Percentiles rank a stretch among this genome's conserved stretches.
phyloP scores from a whole-genome alignment of 345 rosid genomes.

The Capsella bursapastoris region DNA sequence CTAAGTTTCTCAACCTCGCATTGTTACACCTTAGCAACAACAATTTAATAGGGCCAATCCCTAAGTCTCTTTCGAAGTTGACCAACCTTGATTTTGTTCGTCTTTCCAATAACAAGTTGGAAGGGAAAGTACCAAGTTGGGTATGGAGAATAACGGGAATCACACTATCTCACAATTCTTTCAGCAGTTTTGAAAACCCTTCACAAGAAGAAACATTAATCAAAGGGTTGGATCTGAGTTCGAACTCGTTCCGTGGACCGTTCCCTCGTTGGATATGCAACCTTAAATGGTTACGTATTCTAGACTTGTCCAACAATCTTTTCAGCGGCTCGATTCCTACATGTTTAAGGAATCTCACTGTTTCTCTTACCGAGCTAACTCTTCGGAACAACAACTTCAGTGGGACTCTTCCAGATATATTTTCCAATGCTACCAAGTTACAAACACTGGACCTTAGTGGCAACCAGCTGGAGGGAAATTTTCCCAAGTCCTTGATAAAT shows the following conservation, averaged over 20 bases:
- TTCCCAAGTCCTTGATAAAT: constrained; percentile 15
- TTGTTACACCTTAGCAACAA: neutral
- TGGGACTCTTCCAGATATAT: constrained; percentile 26
- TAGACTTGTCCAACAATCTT: constrained; percentile 53
- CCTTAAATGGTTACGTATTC: constrained; percentile 19
- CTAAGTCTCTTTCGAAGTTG: constrained; percentile 6
- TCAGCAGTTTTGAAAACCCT: neutral
- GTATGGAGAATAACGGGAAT: neutral
- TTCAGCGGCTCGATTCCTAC: constrained; percentile 44
- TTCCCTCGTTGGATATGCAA: constrained; percentile 50
- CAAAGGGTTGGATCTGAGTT: constrained; percentile 6
- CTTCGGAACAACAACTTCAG: constrained; percentile 20
- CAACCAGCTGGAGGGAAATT: constrained; percentile 41
- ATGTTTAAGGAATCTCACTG: constrained; percentile 30
- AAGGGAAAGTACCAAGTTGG: constrained; percentile 19
- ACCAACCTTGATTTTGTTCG: neutral
- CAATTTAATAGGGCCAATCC: constrained; percentile 18
- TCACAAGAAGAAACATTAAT: constrained; percentile 6
- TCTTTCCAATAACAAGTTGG: constrained; percentile 21
- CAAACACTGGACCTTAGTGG: neutral
- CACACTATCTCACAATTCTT: constrained; percentile 6
- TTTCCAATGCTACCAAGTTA: neutral
- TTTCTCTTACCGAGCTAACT: neutral
- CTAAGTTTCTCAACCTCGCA: neutral
- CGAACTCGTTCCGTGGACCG: constrained; percentile 23